Evolutionary conservation across 1,284 basidiomycete species (phyloP).

Genomic region (Flammula alnicola): DNA sequence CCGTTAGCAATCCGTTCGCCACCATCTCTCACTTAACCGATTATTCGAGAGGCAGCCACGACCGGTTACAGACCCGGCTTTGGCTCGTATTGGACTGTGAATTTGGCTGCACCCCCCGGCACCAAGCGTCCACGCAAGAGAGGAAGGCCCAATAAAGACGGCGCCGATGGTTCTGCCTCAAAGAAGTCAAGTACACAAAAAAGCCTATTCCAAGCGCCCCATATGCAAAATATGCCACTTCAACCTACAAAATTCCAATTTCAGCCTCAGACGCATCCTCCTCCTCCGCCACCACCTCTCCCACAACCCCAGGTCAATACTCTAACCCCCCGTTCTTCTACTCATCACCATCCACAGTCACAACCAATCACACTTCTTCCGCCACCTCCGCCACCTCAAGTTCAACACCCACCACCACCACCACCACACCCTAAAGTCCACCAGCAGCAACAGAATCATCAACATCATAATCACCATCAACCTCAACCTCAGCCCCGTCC

Average conservation of each 20-base stretch:
- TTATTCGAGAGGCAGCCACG: slow-evolving; percentile 79
- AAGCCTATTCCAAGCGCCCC: slow-evolving; percentile 8
- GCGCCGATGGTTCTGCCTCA: slow-evolving; percentile 26
- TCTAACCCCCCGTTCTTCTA: slow-evolving; percentile 14
- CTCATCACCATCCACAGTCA: slow-evolving; percentile 3
- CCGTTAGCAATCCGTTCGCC: slow-evolving; percentile 78
- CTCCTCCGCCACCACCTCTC: slow-evolving; percentile 28
- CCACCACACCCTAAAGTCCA: background rate
- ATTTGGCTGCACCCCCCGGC: slow-evolving; percentile 76
- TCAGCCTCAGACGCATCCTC: slow-evolving; percentile 30
- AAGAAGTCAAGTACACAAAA: slow-evolving; percentile 11
- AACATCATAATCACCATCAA: slow-evolving; percentile 11
- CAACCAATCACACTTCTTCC: slow-evolving; percentile 3
- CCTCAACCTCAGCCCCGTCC: slow-evolving; percentile 8
- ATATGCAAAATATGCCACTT: slow-evolving; percentile 7
- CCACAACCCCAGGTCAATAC: slow-evolving; percentile 26
- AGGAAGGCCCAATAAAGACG: slow-evolving; percentile 61
- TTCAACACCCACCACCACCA: background rate
- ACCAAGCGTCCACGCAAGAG: slow-evolving; percentile 82
- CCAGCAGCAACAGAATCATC: slow-evolving; percentile 4
- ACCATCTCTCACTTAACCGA: slow-evolving; percentile 79
- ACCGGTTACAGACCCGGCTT: slow-evolving; percentile 80
- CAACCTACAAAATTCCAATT: slow-evolving; percentile 29
- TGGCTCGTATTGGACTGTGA: slow-evolving; percentile 85
- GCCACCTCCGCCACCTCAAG: background rate